Base-by-base conservation (phyloP, 345 rosid genomes). In the Microcos paniculata region DNA sequence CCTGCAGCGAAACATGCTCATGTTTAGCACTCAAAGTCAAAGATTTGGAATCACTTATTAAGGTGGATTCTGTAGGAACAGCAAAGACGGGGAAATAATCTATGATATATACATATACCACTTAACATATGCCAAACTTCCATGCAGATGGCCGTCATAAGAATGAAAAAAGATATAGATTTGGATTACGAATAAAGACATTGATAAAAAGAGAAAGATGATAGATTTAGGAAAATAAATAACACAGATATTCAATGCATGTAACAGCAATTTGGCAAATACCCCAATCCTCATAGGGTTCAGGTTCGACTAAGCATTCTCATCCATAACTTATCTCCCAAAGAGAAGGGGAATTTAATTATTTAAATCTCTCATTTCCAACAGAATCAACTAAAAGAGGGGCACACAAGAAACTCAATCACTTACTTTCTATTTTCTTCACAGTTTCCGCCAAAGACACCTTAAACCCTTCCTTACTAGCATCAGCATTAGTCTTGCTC, bases 341-440 rank as follows among this genome's bases (percentile, higher is more conserved):
- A 67, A 46, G 31, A 24, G 71, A 67, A 38, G 46, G 26, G 11
- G 45, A 66, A 24, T 48, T 42, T 45, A 18, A 45, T 66, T 65
- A 14, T 65, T 23, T 65, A 65, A 23, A n/a, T 6, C 21, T 16
- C 33, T 15, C 55, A 46, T 67, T 66, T 67, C 77, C 67, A 30
- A 53, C 31, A 46, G 5, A 68, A 30, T 10, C 56, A 31, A 66
- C 59, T 46, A 7, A 75, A 35, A 45, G 8, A 53, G 31, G 19
- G 1, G 62, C 55, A 21, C 23, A 51, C 31, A 55, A 49, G n/a
- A 28, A 70, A 48, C 21, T 51, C 48, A 46, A 31, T 69, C 42
- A 84, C 94, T 82, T 84, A 89, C 84, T 80, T 31, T 74, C 85
- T 79, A 61, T 66, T 62, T 80, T 80, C 84, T 81, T 88, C 11